Percentiles rank a stretch among this genome's conserved stretches.
These are phyloP conservation scores for Kwoniella heveanensis DNA, from an alignment of 768 basidiomycete genomes.

Conservation along the genomic window DNA sequence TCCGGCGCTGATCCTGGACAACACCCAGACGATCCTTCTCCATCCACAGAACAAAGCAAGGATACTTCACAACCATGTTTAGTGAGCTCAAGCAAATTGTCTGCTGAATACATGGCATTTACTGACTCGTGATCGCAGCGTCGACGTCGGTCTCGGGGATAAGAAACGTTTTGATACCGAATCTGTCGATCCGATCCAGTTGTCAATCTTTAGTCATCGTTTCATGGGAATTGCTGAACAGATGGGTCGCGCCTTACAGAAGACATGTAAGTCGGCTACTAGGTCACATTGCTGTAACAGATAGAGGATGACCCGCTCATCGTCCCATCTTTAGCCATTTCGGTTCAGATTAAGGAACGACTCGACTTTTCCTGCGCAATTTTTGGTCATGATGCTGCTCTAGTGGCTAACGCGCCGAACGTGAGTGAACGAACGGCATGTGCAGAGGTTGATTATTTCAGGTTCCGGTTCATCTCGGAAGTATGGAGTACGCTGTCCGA, in stretches of 20 bases:
- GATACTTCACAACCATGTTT: constrained; percentile 35
- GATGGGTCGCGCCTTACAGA: constrained; percentile 87
- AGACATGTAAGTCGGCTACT: too few relatives aligned
- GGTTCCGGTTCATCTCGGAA: constrained; percentile 43
- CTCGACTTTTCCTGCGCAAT: constrained; percentile 62
- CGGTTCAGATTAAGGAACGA: constrained; percentile 93
- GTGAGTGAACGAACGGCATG: too few relatives aligned
- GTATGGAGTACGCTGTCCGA: constrained; percentile 39
- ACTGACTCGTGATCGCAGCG: too few relatives aligned
- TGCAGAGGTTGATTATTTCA: too few relatives aligned
- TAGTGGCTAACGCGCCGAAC: constrained; percentile 35
- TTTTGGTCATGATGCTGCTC: constrained; percentile 23
- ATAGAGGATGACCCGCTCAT: too few relatives aligned
- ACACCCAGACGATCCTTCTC: constrained; percentile 91
- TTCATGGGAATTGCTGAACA: constrained; percentile 95
- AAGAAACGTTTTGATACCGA: constrained; percentile 30
- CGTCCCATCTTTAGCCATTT: too few relatives aligned
- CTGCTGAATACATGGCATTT: too few relatives aligned
- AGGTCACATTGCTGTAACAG: too few relatives aligned
- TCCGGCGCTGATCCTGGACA: constrained; percentile 91
- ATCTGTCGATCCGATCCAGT: constrained; percentile 57
- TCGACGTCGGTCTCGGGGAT: constrained; percentile 45
- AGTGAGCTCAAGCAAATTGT: constrained; percentile 20
- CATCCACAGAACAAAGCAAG: constrained; percentile 57
- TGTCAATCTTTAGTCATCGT: constrained; percentile 90